Evolutionary conservation across 2,329 filamentous ascomycete species (phyloP).

Genomic region (Aaosphaeria arxii): DNA sequence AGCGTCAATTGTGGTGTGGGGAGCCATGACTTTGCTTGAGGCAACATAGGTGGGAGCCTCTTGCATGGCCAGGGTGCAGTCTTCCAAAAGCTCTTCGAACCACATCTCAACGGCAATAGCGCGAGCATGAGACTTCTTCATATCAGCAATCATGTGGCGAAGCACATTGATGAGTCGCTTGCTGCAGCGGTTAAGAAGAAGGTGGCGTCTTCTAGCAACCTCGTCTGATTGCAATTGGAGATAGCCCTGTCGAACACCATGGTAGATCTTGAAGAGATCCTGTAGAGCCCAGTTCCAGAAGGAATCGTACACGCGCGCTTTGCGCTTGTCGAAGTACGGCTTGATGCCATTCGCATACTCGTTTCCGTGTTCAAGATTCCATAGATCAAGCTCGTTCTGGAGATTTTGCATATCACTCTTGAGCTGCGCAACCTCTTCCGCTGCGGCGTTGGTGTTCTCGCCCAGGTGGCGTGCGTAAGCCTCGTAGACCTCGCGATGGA

Average conservation of each 20-base stretch:
- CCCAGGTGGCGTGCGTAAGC: constrained; percentile 10
- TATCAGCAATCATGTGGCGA: constrained; percentile 5
- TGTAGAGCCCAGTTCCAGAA: constrained; percentile 18
- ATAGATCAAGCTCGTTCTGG: constrained; percentile 13
- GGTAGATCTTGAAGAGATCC: constrained; percentile 12
- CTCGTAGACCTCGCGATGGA: constrained; percentile 10
- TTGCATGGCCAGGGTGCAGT: constrained; percentile 4
- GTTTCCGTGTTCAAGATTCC: constrained; percentile 13
- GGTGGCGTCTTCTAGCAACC: constrained; percentile 4
- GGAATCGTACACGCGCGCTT: constrained; percentile 14
- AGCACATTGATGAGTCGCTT: constrained; percentile 8
- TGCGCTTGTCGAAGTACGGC: constrained; percentile 11
- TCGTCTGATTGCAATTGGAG: constrained; percentile 6
- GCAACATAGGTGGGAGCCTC: constrained; percentile 6
- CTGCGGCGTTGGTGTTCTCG: constrained; percentile 6
- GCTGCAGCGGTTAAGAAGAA: constrained; percentile 7
- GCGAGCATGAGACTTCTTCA: constrained; percentile 6
- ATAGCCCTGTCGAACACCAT: constrained; percentile 7
- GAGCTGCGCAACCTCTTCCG: constrained; percentile 6
- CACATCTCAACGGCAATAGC: constrained; percentile 5
- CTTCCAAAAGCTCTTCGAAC: constrained; percentile 10
- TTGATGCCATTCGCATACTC: constrained; percentile 13
- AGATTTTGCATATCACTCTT: constrained; percentile 9
- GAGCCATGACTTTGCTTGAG: constrained; percentile 4
- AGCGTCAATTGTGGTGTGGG: constrained; percentile 7